Percentiles rank a stretch among this genome's conserved stretches.
These are phyloP conservation scores for Saccharomycopsis olivae DNA, from an alignment of 805 yeast genomes.

Conservation along the genomic window DNA sequence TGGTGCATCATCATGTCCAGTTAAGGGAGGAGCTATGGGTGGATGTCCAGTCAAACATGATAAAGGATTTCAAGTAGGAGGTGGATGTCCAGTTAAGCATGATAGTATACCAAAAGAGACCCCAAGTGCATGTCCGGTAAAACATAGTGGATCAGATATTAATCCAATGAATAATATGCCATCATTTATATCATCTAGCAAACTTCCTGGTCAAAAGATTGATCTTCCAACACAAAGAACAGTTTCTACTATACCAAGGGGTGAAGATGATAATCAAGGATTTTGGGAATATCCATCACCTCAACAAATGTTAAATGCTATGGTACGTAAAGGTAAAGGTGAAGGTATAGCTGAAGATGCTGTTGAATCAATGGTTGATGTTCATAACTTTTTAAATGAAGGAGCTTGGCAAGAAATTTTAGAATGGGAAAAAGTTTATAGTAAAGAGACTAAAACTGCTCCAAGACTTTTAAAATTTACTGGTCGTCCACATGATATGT, in stretches of 20 bases:
- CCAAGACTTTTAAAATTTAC: constrained; percentile 82
- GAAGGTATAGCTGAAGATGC: constrained; percentile 90
- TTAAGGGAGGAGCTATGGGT: too few relatives aligned
- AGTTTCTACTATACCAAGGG: constrained; percentile 78
- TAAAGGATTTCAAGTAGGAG: background rate
- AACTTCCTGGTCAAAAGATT: constrained; percentile 71
- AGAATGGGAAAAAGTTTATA: constrained; percentile 76
- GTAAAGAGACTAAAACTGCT: constrained; percentile 38
- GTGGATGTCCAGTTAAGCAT: constrained; percentile 24
- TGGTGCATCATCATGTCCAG: too few relatives aligned
- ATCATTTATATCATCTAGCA: constrained; percentile 46
- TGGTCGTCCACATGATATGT: constrained; percentile 80
- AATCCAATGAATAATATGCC: constrained; percentile 93
- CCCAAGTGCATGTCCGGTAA: constrained; percentile 32
- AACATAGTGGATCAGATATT: constrained; percentile 26
- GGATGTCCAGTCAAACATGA: constrained; percentile 17
- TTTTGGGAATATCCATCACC: constrained; percentile 99
- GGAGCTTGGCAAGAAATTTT: constrained; percentile 95
- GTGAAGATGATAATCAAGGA: constrained; percentile 51
- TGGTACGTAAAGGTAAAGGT: constrained; percentile 86
- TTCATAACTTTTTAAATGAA: constrained; percentile 91
- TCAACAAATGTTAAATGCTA: constrained; percentile 97
- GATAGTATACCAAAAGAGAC: constrained; percentile 14
- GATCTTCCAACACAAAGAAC: constrained; percentile 78
- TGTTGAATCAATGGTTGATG: constrained; percentile 93